Evolutionary conservation across 345 rosid genomes (phyloP).

Genomic region (Acer saccharum): DNA sequence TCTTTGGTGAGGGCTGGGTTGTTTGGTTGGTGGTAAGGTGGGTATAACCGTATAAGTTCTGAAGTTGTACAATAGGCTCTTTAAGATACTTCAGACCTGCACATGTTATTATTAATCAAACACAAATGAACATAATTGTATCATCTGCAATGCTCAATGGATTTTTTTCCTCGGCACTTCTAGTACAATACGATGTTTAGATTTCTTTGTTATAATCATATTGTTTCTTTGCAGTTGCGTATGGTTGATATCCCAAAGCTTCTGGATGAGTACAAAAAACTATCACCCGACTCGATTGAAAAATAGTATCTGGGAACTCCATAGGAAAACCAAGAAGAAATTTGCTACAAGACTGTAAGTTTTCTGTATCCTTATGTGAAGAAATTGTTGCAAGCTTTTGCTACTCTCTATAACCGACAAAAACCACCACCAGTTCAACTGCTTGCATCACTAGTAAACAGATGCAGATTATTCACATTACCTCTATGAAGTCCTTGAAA

Average conservation of each 20-base stretch:
- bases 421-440: not conserved
- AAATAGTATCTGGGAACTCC: conserved; percentile 15
- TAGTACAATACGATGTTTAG: not conserved
- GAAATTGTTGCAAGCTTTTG: not conserved
- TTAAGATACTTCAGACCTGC: no score
- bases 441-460: not conserved
- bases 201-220: not conserved
- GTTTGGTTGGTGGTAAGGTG: no score
- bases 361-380: not conserved
- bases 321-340: not conserved
- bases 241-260: conserved; percentile 80
- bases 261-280: conserved; percentile 71
- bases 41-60: no score
- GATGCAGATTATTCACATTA: not conserved
- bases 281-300: conserved; percentile 38
- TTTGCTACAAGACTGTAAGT: not conserved
- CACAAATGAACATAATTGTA: not conserved
- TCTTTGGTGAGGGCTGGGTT: no score
- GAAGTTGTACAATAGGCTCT: no score
- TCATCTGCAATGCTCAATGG: no score
- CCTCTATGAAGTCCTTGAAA: not conserved
- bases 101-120: no score
- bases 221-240: conserved; percentile 57
- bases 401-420: not conserved
- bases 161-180: not conserved